phyloP scores from a whole-genome alignment of 805 yeast species.

The Candida sakaeoensis region DNA sequence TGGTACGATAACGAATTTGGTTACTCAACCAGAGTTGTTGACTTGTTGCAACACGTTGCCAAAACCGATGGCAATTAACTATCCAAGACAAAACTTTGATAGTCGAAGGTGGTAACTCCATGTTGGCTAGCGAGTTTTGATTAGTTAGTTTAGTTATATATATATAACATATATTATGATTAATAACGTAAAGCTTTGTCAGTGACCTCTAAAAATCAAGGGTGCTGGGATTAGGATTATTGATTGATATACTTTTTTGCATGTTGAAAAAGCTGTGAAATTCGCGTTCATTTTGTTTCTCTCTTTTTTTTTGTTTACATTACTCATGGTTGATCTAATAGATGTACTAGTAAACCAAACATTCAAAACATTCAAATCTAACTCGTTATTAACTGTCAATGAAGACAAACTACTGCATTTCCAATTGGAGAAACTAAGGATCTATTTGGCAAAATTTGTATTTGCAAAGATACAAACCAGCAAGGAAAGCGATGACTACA shows the following conservation, averaged over 20 bases:
- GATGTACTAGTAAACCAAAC: constrained; percentile 15
- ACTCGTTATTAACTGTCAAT: constrained; percentile 9
- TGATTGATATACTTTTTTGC: too few relatives aligned
- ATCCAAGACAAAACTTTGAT: constrained; percentile 4
- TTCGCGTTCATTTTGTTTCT: neutral
- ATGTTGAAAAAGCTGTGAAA: too few relatives aligned
- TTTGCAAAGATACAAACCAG: constrained; percentile 7
- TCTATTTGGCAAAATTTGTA: constrained; percentile 12
- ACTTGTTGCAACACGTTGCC: constrained; percentile 79
- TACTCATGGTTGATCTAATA: constrained; percentile 5
- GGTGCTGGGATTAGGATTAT: too few relatives aligned
- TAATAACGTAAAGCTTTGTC: too few relatives aligned
- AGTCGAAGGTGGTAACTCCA: too few relatives aligned
- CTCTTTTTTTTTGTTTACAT: neutral
- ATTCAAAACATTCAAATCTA: constrained; percentile 16
- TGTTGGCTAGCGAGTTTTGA: too few relatives aligned
- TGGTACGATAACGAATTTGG: constrained; percentile 98
- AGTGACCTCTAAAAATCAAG: too few relatives aligned
- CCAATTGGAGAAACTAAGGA: constrained; percentile 10
- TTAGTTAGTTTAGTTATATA: neutral
- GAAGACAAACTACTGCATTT: constrained; percentile 5
- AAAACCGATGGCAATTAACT: constrained; percentile 24
- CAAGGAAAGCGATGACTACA: constrained; percentile 5
- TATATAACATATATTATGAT: neutral
- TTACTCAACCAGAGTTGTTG: constrained; percentile 95